These are phyloP conservation scores for Grosmannia penicillata DNA, from an alignment of 2,329 filamentous ascomycete genomes.

Conservation along the genomic window DNA sequence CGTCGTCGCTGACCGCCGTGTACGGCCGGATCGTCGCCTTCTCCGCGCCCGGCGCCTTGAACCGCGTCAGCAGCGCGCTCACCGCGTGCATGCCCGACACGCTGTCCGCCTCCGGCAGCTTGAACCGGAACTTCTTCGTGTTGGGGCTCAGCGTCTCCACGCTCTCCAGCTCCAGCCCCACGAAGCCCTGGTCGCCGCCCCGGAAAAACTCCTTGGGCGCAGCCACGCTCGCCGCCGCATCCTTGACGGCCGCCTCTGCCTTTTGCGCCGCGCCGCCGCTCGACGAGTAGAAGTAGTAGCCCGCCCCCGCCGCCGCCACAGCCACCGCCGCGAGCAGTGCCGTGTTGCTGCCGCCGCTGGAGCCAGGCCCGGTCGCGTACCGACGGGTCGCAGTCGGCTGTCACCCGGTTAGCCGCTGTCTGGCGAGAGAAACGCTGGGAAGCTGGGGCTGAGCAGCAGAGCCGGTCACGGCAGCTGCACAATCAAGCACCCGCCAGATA, in stretches of 20 bases:
- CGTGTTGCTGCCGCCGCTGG: constrained; percentile 34
- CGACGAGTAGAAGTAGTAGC: constrained; percentile 40
- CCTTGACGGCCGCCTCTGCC: constrained; percentile 27
- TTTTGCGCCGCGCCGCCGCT: constrained; percentile 25
- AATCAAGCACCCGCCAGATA: no score
- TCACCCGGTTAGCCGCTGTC: no score
- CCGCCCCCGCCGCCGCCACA: constrained; percentile 37
- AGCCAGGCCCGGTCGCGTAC: constrained; percentile 52
- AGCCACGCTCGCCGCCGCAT: constrained; percentile 22
- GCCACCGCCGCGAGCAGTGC: constrained; percentile 48
- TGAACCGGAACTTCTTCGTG: constrained; percentile 84
- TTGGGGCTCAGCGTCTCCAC: constrained; percentile 81
- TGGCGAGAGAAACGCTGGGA: no score
- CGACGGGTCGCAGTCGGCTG: constrained; percentile 11
- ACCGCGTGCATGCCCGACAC: constrained; percentile 71
- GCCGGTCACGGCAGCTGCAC: constrained; percentile 12
- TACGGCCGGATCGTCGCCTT: constrained; percentile 88
- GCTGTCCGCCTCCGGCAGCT: constrained; percentile 68
- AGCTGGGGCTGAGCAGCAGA: no score
- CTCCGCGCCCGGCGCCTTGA: constrained; percentile 61
- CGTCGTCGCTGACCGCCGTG: constrained; percentile 82
- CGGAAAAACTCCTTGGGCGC: constrained; percentile 43
- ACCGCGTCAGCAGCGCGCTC: constrained; percentile 86
- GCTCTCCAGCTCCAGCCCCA: constrained; percentile 65
- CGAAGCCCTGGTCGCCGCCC: constrained; percentile 80